Percentiles rank a stretch among this genome's conserved stretches.
Conservation (phyloP, 768 basidiomycete genomes). For the Tylopilus felleus region DNA sequence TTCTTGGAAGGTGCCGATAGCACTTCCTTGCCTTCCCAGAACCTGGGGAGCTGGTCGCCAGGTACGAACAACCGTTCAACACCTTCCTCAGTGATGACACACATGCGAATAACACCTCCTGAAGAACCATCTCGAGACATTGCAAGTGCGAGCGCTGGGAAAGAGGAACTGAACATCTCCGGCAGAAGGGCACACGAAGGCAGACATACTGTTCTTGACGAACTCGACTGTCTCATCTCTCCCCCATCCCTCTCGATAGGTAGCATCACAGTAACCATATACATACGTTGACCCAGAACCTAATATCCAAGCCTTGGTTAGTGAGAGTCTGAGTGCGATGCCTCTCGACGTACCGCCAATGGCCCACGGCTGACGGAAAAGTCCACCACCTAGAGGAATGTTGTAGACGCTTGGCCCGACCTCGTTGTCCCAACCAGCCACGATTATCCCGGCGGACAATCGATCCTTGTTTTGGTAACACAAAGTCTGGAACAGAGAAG, state of each 20-base stretch:
- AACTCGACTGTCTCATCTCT: conserved; percentile 89
- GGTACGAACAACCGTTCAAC: conserved; percentile 93
- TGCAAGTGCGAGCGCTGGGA: conserved; percentile 81
- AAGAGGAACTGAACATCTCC: conserved; percentile 3
- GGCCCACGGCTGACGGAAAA: conserved; percentile 98
- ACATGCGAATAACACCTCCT: conserved; percentile 96
- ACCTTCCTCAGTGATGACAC: conserved; percentile 88
- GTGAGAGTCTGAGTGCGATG: neutral
- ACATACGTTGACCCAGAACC: conserved; percentile 97
- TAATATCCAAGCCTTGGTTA: conserved; percentile 25
- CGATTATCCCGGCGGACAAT: conserved; percentile 91
- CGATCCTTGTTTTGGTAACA: conserved; percentile 94
- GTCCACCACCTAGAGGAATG: conserved; percentile 93
- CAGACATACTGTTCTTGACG: conserved; percentile 86
- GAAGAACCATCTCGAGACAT: conserved; percentile 99
- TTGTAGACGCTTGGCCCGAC: conserved; percentile 92
- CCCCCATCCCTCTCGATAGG: conserved; percentile 89
- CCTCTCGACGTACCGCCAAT: conserved; percentile 72
- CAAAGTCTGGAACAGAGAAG: conserved; percentile 77
- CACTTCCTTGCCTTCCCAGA: conserved; percentile 86
- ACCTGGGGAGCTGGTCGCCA: conserved; percentile 82
- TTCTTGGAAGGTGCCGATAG: conserved; percentile 37
- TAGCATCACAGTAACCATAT: conserved; percentile 99
- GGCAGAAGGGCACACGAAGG: neutral
- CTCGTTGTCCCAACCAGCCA: conserved; percentile 96